A percentile compares a stretch with the other conserved stretches of the same genome.
phyloP scores from a whole-genome alignment of 2,329 filamentous ascomycete genomes.

The Cladophialophora chaetospira region DNA sequence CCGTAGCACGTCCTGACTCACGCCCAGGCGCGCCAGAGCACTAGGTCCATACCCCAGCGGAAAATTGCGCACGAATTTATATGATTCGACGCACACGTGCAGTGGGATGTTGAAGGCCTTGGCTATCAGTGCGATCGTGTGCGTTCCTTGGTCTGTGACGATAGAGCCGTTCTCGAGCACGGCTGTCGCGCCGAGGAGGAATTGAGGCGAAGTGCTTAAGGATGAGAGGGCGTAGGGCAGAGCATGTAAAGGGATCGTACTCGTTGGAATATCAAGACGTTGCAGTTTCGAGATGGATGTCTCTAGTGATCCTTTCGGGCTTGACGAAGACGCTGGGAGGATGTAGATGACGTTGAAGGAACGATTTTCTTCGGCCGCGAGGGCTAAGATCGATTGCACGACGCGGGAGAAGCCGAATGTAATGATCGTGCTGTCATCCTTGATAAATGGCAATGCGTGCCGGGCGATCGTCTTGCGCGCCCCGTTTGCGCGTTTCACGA shows the following conservation, averaged over 20 bases:
- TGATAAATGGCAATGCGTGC: conserved; percentile 75
- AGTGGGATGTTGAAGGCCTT: conserved; percentile 73
- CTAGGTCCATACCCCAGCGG: conserved; percentile 59
- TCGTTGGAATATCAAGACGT: conserved; percentile 23
- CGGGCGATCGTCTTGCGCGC: conserved; percentile 78
- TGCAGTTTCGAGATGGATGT: conserved; percentile 19
- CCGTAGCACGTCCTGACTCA: conserved; percentile 75
- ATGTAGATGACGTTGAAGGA: conserved; percentile 85
- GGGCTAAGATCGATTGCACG: conserved; percentile 73
- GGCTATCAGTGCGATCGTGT: conserved; percentile 82
- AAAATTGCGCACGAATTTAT: conserved; percentile 92
- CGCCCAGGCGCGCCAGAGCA: conserved; percentile 57
- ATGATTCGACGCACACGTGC: conserved; percentile 90
- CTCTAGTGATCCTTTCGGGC: neutral
- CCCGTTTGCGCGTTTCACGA: conserved; percentile 78
- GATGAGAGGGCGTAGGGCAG: conserved; percentile 26
- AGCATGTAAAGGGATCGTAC: conserved; percentile 26
- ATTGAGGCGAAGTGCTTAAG: conserved; percentile 42
- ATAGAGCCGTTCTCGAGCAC: conserved; percentile 94
- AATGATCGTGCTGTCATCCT: conserved; percentile 77
- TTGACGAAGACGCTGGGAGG: conserved; percentile 40
- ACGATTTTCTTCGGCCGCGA: conserved; percentile 54
- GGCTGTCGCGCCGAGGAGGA: conserved; percentile 72
- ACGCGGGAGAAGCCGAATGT: conserved; percentile 87
- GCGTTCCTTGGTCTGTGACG: conserved; percentile 82